A percentile compares a stretch with the other conserved stretches of the same genome.
phyloP scores from a whole-genome alignment of 371 early-diverging fungal species.

The Syncephalastrum monosporum region DNA sequence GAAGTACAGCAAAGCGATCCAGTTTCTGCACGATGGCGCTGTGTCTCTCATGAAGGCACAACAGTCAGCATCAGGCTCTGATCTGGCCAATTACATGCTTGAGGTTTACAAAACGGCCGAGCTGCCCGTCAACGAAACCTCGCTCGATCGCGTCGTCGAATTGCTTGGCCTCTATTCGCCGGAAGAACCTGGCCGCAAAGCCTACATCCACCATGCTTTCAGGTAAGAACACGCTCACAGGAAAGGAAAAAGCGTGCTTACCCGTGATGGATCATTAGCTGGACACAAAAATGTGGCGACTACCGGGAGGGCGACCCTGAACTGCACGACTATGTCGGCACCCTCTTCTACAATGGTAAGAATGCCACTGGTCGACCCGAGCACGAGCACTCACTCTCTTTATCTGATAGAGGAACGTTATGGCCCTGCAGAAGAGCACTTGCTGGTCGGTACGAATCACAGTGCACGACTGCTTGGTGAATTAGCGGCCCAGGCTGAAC shows the following conservation, averaged over 20 bases:
- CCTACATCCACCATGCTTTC: constrained; percentile 44
- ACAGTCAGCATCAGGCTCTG: constrained; percentile 84
- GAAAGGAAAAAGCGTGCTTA: background rate
- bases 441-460: constrained; percentile 74
- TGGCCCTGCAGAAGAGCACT: constrained; percentile 72
- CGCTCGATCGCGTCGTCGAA: constrained; percentile 64
- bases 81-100: constrained; percentile 79
- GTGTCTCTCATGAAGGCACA: constrained; percentile 72
- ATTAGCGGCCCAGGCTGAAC: constrained; percentile 60
- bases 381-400: background rate
- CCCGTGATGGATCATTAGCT: constrained; percentile 37
- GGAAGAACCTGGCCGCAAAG: constrained; percentile 42
- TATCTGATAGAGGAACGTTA: constrained; percentile 50
- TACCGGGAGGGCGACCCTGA: constrained; percentile 75
- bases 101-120: constrained; percentile 74
- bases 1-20: constrained; percentile 74
- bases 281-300: constrained; percentile 65
- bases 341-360: constrained; percentile 64
- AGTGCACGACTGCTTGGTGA: constrained; percentile 74
- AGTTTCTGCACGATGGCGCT: constrained; percentile 78
- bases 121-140: constrained; percentile 69
- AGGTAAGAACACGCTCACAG: constrained; percentile 22
- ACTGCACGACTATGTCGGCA: constrained; percentile 84
- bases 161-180: constrained; percentile 45
- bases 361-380: background rate